Percentiles rank a stretch among this genome's conserved stretches.
phyloP scores from a whole-genome alignment of 2,329 filamentous ascomycete species.

The Alternaria arborescens region DNA sequence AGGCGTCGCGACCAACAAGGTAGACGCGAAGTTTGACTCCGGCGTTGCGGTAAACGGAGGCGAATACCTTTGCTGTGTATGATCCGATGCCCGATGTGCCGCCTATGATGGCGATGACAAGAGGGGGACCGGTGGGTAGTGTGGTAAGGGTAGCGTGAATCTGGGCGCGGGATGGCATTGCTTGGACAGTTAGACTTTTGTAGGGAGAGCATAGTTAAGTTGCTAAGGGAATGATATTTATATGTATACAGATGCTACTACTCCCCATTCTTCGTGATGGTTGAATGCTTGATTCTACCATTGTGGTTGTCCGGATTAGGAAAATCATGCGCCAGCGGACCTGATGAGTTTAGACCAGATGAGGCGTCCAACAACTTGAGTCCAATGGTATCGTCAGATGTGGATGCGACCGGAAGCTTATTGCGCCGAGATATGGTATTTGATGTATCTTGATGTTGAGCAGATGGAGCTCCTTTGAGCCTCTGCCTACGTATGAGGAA shows the following conservation, averaged over 20 bases:
- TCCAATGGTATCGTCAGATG: not conserved
- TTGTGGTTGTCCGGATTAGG: not conserved
- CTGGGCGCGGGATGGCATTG: conserved; percentile 1
- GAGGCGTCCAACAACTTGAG: not conserved
- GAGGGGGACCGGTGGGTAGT: conserved; percentile 27
- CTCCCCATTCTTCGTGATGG: not conserved
- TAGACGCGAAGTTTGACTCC: conserved; percentile 50
- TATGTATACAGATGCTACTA: not conserved
- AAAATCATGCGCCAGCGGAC: conserved; percentile 1
- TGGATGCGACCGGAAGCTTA: not conserved
- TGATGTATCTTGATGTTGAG: not conserved
- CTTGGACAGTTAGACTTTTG: not conserved
- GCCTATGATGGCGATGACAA: conserved; percentile 32
- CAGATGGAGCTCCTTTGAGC: not conserved
- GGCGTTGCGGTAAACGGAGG: conserved; percentile 9
- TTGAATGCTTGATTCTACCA: not conserved
- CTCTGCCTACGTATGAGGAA: not conserved
- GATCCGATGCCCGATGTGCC: conserved; percentile 40
- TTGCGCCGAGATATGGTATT: not conserved
- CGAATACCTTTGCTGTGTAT: conserved; percentile 31
- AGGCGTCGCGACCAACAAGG: conserved; percentile 54
- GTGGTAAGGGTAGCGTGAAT: conserved; percentile 22
- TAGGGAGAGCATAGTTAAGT: not conserved
- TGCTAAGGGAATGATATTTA: not conserved
- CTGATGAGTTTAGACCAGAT: not conserved